Base-by-base conservation (phyloP, 345 rosid species). In the Noccaea caerulescens region DNA sequence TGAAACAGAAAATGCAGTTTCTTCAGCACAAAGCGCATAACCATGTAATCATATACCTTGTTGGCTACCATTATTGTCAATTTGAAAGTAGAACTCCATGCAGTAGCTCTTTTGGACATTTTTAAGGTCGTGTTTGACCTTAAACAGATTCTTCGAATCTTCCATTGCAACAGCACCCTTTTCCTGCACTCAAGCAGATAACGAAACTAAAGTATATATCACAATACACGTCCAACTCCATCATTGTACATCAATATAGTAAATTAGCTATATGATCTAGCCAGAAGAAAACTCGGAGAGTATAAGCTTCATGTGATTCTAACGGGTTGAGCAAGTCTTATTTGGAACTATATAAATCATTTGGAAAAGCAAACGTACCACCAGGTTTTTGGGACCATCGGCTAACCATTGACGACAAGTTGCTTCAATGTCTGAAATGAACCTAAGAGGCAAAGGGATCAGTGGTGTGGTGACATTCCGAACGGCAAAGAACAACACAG, bases 381-480 rank as follows among this genome's bases (percentile, higher is more conserved):
- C 72, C 63, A 94, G 78, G 78, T 89, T 88, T 70, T 83, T 87
- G 3, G 95, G 89, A 73, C 97, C 98, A 80, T 94, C 86, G 44
- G 96, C 88, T 77, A 82, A 69, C 99, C 99, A 94, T 80, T 85
- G 90, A 71, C 98, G 84, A 83, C 96, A 91, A 75, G 83, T 78
- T 25, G 95, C 96, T 80, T 94, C 99, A 30, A 94, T 84, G 46
- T 94, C 98, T 36, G 99, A 94, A 72, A 94, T 91, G 68, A 94
- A 94, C 85, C 99, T 94, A 61, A 27, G 62, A 58, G 46, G 14
- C n/a, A 43, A 20, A 42, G 56, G 68, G 54, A 47, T 39, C 54
- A 76, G 41, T 27, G 14, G 37, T 12, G 57, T 52, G 37, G n/a
- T 56, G 34, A 47, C 43, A 38, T 16, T 53, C 18, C n/a, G 42